Evolutionary conservation across 2,329 filamentous ascomycete species (phyloP).

Genomic region (Fusarium falciforme): DNA sequence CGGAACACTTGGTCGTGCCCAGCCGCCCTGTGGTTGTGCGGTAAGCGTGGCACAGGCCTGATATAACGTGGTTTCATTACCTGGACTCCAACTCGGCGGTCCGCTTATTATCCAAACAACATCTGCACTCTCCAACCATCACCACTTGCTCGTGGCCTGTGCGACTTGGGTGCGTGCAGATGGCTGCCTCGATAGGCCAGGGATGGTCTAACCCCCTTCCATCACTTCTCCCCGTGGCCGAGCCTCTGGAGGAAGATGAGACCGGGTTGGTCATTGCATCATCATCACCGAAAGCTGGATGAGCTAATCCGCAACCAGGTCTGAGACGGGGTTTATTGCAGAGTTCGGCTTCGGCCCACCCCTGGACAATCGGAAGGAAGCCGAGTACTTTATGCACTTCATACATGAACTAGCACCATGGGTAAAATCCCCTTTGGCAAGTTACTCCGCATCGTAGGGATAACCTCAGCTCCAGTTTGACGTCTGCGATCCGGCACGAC

Average conservation of each 20-base stretch:
- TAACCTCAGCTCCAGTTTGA: conserved; percentile 49
- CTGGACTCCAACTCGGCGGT: neutral
- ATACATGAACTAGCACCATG: conserved; percentile 32
- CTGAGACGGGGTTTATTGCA: conserved; percentile 14
- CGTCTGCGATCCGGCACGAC: conserved; percentile 53
- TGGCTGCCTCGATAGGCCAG: conserved; percentile 18
- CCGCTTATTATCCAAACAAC: neutral
- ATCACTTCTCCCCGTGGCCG: conserved; percentile 21
- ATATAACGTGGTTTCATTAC: conserved; percentile 10
- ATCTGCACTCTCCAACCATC: neutral
- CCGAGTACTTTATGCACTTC: conserved; percentile 32
- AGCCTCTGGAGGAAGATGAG: conserved; percentile 5
- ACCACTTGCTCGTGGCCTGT: neutral
- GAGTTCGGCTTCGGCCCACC: conserved; percentile 28
- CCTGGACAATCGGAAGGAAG: conserved; percentile 29
- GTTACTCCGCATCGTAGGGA: neutral
- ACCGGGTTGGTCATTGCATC: conserved; percentile 4
- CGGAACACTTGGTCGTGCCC: conserved; percentile 1
- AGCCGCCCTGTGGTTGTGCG: neutral
- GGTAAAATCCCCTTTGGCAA: conserved; percentile 6
- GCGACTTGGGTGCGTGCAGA: neutral
- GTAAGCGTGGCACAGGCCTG: neutral
- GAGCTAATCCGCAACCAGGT: neutral
- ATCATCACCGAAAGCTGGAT: neutral
- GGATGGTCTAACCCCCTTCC: conserved; percentile 27